Evolutionary conservation across 768 basidiomycete species (phyloP).

Genomic region (Hebeloma cylindrosporum): DNA sequence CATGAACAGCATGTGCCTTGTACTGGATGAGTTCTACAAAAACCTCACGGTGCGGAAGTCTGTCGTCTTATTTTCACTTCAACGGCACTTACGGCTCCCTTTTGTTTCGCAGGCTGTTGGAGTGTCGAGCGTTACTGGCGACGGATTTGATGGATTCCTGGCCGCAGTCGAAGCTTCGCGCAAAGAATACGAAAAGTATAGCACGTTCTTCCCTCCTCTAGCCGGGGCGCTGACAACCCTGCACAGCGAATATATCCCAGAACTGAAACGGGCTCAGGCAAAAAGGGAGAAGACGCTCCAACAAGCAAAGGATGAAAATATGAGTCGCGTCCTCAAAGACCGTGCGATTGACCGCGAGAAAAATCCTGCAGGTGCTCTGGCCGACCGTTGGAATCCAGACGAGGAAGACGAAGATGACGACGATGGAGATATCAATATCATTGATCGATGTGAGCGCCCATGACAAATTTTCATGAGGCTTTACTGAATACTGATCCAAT

Average conservation of each 20-base stretch:
- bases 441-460: slow-evolving; percentile 63
- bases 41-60: slow-evolving; percentile 81
- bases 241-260: slow-evolving; percentile 85
- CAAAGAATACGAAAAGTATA: slow-evolving; percentile 83
- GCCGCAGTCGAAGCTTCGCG: slow-evolving; percentile 86
- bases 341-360: slow-evolving; percentile 68
- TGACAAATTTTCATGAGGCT: not conserved
- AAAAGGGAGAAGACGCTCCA: slow-evolving; percentile 55
- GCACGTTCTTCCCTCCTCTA: slow-evolving; percentile 2
- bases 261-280: slow-evolving; percentile 70
- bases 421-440: slow-evolving; percentile 59
- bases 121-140: slow-evolving; percentile 95
- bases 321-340: slow-evolving; percentile 78
- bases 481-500: slow-evolving; percentile 6
- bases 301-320: slow-evolving; percentile 66
- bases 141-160: slow-evolving; percentile 89
- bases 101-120: slow-evolving; percentile 88
- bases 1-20: slow-evolving; percentile 99
- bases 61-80: not conserved
- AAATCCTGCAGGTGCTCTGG: slow-evolving; percentile 55
- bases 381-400: slow-evolving; percentile 64
- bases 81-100: not conserved
- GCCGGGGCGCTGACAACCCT: slow-evolving; percentile 2
- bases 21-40: slow-evolving; percentile 97
- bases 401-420: slow-evolving; percentile 57